Evolutionary conservation across 163 green algal species (phyloP), one percentile per base, ranked within the genome.

Genomic region (Smithsoniella earleae): DNA sequence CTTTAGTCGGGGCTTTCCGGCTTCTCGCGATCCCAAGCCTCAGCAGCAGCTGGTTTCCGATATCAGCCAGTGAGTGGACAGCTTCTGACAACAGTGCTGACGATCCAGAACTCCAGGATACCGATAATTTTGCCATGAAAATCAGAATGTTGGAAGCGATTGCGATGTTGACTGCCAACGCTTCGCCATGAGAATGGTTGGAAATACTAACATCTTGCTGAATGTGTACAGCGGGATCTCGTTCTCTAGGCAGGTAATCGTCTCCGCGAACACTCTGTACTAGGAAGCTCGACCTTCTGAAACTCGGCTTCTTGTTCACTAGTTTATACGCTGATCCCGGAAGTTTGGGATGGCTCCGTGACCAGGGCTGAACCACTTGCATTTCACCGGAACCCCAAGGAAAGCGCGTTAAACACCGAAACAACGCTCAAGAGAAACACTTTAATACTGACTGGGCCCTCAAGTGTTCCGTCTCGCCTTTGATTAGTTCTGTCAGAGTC

Each of bases 81-180:
- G 87, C 84, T 78, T 98, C 93, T 3, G 90, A 90, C 44, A 97
- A 79, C 81, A 97, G 91, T 1, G 91, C 86, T 55, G 83, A 89
- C 77, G 75, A 85, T 52, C 83, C 83, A 20, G 85, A 90, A 34
- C 87, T 72, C 13, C 77, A 74, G 80, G 87, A 95, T 1, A 86
- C 89, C 2, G 73, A 83, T 18, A 92, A 58, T 82, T 97, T 97
- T 43, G 86, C 87, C 6, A 85, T 34, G 43, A 95, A 92, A 36
- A 97, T 96, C 13, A 86, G 76, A 8, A 86, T 64, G 73, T 97
- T 97, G 25, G 84, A 85, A 1, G 64, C 55, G 64, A 95, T 91
- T 8, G 88, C 90, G 77, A 77, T 49, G n/a, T 75, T 65, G 75
- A 69, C 36, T 3, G 54, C 69, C n/a, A 46, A 66, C 25, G 69